phyloP scores from a whole-genome alignment of 2,329 filamentous ascomycete species.

The Coniochaeta prunicola region DNA sequence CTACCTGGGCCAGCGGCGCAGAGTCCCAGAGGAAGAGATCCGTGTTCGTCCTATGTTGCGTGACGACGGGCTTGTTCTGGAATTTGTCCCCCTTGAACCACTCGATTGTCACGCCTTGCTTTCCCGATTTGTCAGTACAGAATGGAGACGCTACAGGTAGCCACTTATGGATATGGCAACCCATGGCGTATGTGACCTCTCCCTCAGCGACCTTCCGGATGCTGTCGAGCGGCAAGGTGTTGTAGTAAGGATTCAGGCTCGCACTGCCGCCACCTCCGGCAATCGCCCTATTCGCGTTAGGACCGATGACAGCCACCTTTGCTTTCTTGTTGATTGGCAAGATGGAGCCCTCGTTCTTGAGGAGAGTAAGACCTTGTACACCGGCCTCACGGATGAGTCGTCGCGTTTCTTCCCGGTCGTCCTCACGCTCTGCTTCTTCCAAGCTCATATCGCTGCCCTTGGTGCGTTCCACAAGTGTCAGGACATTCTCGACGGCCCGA shows the following conservation, averaged over 20 bases:
- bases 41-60: slow-evolving; percentile 54
- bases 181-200: slow-evolving; percentile 52
- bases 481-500: slow-evolving; percentile 50
- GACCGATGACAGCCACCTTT: slow-evolving; percentile 59
- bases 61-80: slow-evolving; percentile 45
- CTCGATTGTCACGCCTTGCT: slow-evolving; percentile 55
- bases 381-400: slow-evolving; percentile 54
- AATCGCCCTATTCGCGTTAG: slow-evolving; percentile 60
- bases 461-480: slow-evolving; percentile 53
- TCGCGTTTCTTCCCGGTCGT: slow-evolving; percentile 50
- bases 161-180: slow-evolving; percentile 60
- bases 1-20: slow-evolving; percentile 50
- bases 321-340: slow-evolving; percentile 49
- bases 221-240: slow-evolving; percentile 56
- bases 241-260: slow-evolving; percentile 63
- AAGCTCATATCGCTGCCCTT: slow-evolving; percentile 51
- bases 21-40: slow-evolving; percentile 68
- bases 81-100: slow-evolving; percentile 60
- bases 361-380: slow-evolving; percentile 53
- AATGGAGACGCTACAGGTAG: slow-evolving; percentile 54
- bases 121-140: slow-evolving; percentile 48
- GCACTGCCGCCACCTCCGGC: slow-evolving; percentile 63
- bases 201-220: slow-evolving; percentile 47
- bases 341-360: slow-evolving; percentile 55
- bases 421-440: slow-evolving; percentile 50